These are phyloP conservation scores for Agrocybe praecox DNA, from an alignment of 768 basidiomycete species.

Conservation along the genomic window DNA sequence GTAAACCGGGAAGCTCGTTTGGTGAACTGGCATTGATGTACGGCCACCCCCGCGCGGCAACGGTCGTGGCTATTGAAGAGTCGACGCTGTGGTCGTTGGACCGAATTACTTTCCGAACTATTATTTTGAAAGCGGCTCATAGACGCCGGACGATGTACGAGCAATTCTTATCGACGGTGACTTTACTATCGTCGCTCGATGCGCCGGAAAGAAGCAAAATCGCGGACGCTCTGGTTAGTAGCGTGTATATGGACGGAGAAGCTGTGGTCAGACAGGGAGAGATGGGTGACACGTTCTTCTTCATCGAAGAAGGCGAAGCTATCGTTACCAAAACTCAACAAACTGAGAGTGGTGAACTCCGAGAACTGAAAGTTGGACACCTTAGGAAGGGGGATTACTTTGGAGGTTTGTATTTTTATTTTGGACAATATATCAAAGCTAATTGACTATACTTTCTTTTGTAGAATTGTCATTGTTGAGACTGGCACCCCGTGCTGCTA, in stretches of 20 bases:
- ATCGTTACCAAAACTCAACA: slow-evolving; percentile 77
- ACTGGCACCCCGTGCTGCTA: slow-evolving; percentile 91
- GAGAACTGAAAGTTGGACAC: slow-evolving; percentile 72
- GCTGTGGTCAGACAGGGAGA: slow-evolving; percentile 92
- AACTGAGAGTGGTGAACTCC: slow-evolving; percentile 56
- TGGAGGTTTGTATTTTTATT: slow-evolving; percentile 66
- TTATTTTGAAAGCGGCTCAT: slow-evolving; percentile 92
- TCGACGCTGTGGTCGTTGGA: slow-evolving; percentile 95
- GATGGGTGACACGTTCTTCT: slow-evolving; percentile 96
- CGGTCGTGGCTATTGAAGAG: slow-evolving; percentile 81
- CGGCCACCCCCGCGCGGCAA: slow-evolving; percentile 93
- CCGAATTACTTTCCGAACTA: slow-evolving; percentile 97
- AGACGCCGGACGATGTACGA: slow-evolving; percentile 95
- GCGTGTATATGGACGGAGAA: slow-evolving; percentile 80
- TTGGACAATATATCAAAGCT: neutral
- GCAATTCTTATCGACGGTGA: slow-evolving; percentile 89
- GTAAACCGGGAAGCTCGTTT: slow-evolving; percentile 83
- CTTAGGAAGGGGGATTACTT: slow-evolving; percentile 96
- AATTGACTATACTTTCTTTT: neutral
- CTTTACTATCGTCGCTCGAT: slow-evolving; percentile 83
- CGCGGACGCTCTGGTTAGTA: slow-evolving; percentile 90
- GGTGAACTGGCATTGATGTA: slow-evolving; percentile 99
- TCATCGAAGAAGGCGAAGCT: slow-evolving; percentile 94
- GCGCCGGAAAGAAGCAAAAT: slow-evolving; percentile 94
- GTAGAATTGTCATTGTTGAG: slow-evolving; percentile 90